Base-by-base conservation (phyloP, 73 alveolate species). In the Durusdinium trenchii region DNA sequence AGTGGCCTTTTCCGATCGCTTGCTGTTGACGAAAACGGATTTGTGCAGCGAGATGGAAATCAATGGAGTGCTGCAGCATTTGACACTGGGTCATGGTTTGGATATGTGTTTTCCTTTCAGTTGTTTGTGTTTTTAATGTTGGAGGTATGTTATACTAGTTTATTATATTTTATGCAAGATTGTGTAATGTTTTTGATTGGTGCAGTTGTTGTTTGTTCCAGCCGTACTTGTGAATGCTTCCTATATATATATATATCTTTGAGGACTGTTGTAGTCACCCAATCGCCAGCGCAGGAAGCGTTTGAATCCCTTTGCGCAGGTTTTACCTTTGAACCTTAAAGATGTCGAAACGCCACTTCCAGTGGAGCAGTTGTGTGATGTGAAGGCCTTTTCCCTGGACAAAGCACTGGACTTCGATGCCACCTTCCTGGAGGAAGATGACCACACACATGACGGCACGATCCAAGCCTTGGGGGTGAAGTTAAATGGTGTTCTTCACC, bases 11-110 rank as follows among this genome's bases (percentile, higher is more conserved):
- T 87, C 95, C 67, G 95, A 87, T 46, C 82, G 95, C 30, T 61
- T 87, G 95, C 84, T 87, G 69, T 43, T 87, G 84, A 87, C 96
- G 42, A 89, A 89, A 86, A 89, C 96, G 20, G 96, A 89, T 40
- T 69, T 89, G 51, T 89, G 96, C 71, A 89, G 86, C 1, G 86
- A 89, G 47, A 46, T 36, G 86, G 86, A 61, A 51, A 64, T 69
- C 52, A 50, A 46, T 38, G 94, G 75, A 52, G 94, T 84, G 38
- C 48, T 84, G 54, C 50, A 38, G 52, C 94, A 84, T 28, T 35
- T 87, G 85, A 0, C 16, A n/a, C 47, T 38, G n/a, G n/a, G n/a
- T n/a, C n/a, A n/a, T n/a, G 32, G 81, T 69, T 16, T 35, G 47
- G 47, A 43, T 30, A 35, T 69, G 6, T 38, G 81, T 14, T 64